Conservation (phyloP, 2,329 filamentous ascomycete species). For the Sporothrix luriei region DNA sequence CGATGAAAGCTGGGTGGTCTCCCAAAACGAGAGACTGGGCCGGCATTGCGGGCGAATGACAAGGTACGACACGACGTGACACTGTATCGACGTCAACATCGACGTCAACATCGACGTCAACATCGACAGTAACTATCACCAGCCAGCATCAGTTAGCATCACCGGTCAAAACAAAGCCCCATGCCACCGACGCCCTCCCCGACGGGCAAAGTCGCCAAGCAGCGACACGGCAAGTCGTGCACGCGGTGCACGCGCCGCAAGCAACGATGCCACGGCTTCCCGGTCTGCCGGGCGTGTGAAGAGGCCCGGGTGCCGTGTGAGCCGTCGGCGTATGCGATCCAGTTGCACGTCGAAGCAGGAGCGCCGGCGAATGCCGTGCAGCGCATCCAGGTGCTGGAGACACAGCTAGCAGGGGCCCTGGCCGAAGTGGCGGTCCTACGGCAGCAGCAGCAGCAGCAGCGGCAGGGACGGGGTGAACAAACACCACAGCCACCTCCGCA, state of each 20-base stretch:
- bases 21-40: too few species aligned
- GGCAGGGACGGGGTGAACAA: neutral
- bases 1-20: too few species aligned
- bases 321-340: slow-evolving; percentile 29
- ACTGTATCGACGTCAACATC: too few species aligned
- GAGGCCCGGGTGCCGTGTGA: slow-evolving; percentile 29
- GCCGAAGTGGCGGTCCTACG: slow-evolving; percentile 18
- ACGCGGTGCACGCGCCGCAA: slow-evolving; percentile 32
- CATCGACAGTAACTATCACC: neutral
- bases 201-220: neutral
- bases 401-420: slow-evolving; percentile 24
- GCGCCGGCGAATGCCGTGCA: neutral
- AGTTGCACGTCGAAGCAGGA: slow-evolving; percentile 28
- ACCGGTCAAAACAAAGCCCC: too few species aligned
- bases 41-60: too few species aligned
- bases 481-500: neutral
- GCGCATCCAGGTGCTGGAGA: slow-evolving; percentile 29
- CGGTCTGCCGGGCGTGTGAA: slow-evolving; percentile 32
- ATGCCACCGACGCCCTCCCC: neutral
- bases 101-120: too few species aligned
- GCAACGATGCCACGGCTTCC: slow-evolving; percentile 32
- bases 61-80: too few species aligned
- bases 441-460: neutral
- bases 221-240: slow-evolving; percentile 32
- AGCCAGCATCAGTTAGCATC: too few species aligned